Percentiles rank a stretch among this genome's conserved stretches.
phyloP scores from a whole-genome alignment of 2,329 filamentous ascomycete genomes.

The Xylaria sp. region DNA sequence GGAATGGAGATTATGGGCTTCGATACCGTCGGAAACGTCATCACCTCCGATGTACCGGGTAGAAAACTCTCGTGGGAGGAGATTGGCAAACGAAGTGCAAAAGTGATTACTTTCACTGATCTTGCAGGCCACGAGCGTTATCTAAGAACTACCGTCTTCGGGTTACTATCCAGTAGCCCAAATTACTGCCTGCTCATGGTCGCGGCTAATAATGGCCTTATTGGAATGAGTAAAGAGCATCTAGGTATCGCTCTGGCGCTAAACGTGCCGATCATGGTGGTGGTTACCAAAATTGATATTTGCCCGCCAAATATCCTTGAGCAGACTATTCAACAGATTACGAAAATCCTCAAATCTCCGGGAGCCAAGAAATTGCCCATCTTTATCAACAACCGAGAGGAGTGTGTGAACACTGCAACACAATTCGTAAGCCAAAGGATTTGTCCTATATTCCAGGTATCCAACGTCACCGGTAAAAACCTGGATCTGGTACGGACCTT shows the following conservation, averaged over 20 bases:
- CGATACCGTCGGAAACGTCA: conserved; percentile 84
- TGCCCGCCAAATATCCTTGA: conserved; percentile 95
- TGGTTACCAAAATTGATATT: conserved; percentile 98
- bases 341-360: conserved; percentile 91
- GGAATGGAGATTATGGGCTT: conserved; percentile 99
- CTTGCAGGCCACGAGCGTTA: conserved; percentile 96
- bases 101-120: conserved; percentile 97
- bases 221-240: conserved; percentile 99
- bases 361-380: conserved; percentile 95
- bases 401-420: conserved; percentile 93
- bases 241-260: conserved; percentile 92
- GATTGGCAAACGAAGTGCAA: conserved; percentile 92
- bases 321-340: conserved; percentile 91
- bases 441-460: conserved; percentile 97
- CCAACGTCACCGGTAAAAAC: conserved; percentile 94
- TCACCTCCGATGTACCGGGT: conserved; percentile 83
- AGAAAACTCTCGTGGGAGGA: conserved; percentile 94
- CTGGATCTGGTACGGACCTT: conserved; percentile 92
- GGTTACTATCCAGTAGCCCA: conserved; percentile 90
- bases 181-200: conserved; percentile 99
- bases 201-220: conserved; percentile 94
- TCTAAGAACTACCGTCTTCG: conserved; percentile 94
- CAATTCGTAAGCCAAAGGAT: conserved; percentile 97
- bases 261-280: conserved; percentile 97
- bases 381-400: conserved; percentile 90